These are phyloP conservation scores for Psidium guajava DNA, from an alignment of 345 rosid species.

Conservation along the genomic window DNA sequence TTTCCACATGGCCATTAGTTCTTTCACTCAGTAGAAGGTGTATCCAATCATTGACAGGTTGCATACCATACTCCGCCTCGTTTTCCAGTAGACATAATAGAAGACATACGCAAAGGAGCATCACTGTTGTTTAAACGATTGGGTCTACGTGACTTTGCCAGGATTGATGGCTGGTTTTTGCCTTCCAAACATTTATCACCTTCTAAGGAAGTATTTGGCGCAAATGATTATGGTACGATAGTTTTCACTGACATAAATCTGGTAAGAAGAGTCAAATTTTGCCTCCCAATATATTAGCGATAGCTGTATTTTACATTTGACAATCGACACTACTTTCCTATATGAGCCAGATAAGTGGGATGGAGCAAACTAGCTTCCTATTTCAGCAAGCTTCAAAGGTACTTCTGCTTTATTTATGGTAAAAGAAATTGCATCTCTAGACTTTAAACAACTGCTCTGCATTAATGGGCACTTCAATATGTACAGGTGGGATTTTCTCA, in stretches of 20 bases:
- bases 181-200: conserved; percentile 32
- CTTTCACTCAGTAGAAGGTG: neutral
- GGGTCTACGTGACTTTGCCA: conserved; percentile 83
- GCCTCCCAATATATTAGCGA: neutral
- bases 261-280: conserved; percentile 28
- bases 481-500: conserved; percentile 96
- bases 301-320: neutral
- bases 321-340: conserved; percentile 1
- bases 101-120: conserved; percentile 74
- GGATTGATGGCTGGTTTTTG: conserved; percentile 95
- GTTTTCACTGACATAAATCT: conserved; percentile 82
- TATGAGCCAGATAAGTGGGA: conserved; percentile 79
- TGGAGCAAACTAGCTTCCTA: conserved; percentile 93
- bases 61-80: conserved; percentile 95
- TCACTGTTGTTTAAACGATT: conserved; percentile 60
- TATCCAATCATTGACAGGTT: conserved; percentile 39
- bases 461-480: conserved; percentile 2
- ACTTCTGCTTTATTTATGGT: neutral
- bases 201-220: conserved; percentile 32
- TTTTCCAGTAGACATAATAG: conserved; percentile 62
- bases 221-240: conserved; percentile 32
- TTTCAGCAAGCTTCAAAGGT: too few species aligned
- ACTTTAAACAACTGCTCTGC: neutral
- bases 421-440: neutral
- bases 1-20: neutral